A percentile compares a stretch with the other conserved stretches of the same genome.
Conservation (phyloP, 148 eudicot species). For the Talinum fruticosum region DNA sequence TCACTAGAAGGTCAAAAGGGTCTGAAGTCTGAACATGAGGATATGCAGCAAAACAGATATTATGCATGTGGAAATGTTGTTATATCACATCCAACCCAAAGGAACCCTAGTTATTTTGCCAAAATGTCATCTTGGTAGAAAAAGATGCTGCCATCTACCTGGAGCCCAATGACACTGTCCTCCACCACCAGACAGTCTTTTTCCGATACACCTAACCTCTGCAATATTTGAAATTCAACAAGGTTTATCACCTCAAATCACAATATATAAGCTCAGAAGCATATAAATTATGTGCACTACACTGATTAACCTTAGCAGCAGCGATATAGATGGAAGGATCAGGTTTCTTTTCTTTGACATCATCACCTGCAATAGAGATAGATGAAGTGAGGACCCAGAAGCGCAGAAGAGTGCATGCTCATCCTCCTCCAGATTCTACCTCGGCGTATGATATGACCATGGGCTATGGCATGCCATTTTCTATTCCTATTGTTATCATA, state of each 20-base stretch:
- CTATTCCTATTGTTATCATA: conserved; percentile 6
- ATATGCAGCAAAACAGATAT: not conserved
- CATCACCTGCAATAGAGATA: conserved; percentile 62
- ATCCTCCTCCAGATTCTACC: not conserved
- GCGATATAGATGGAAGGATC: conserved; percentile 86
- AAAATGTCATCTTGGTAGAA: not conserved
- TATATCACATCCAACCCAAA: not conserved
- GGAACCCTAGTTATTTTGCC: not conserved
- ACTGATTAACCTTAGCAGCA: conserved; percentile 60
- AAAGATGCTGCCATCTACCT: conserved; percentile 42
- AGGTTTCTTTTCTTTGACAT: conserved; percentile 96
- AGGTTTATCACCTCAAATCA: not conserved
- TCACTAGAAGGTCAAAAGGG: not conserved
- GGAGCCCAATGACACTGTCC: conserved; percentile 93
- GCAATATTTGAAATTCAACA: conserved; percentile 26
- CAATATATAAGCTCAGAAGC: not conserved
- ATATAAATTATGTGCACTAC: not conserved
- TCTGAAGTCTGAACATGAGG: not conserved
- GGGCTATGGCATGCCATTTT: not conserved
- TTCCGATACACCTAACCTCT: conserved; percentile 70
- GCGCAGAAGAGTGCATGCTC: not conserved
- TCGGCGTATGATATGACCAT: not conserved
- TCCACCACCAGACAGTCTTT: conserved; percentile 85
- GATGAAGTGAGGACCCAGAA: conserved; percentile 3
- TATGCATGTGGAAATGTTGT: not conserved